These are phyloP conservation scores for Xylariaceae sp. DNA, from an alignment of 2,329 filamentous ascomycete genomes.

Conservation along the genomic window DNA sequence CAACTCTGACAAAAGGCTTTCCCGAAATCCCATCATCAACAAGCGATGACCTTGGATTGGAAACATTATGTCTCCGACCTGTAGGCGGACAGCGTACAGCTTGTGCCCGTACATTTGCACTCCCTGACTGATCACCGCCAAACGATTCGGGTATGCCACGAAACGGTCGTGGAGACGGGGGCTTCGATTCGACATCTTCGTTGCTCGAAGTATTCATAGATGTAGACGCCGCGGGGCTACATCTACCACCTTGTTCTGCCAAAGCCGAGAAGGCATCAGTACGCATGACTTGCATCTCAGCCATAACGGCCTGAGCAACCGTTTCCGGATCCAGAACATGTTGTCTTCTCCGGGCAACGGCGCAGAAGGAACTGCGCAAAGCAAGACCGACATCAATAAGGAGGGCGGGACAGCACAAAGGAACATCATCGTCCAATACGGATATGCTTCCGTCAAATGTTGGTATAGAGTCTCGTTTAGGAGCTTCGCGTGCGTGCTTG, in stretches of 20 bases:
- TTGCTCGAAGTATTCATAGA: slow-evolving; percentile 4
- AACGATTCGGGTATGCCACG: slow-evolving; percentile 2
- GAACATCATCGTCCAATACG: slow-evolving; percentile 27
- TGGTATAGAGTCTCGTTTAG: slow-evolving; percentile 30
- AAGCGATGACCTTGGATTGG: slow-evolving; percentile 25
- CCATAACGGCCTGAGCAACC: slow-evolving; percentile 44
- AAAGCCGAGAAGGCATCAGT: slow-evolving; percentile 21
- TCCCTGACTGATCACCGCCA: slow-evolving; percentile 14
- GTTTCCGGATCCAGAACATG: slow-evolving; percentile 39
- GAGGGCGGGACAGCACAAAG: slow-evolving; percentile 47
- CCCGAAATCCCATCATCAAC: slow-evolving; percentile 50
- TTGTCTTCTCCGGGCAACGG: slow-evolving; percentile 40
- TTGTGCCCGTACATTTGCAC: slow-evolving; percentile 19
- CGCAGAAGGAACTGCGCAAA: slow-evolving; percentile 47
- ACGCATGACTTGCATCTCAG: slow-evolving; percentile 29
- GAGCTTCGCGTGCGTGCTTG: slow-evolving; percentile 40
- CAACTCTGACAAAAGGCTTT: slow-evolving; percentile 48
- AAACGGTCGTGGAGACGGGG: slow-evolving; percentile 4
- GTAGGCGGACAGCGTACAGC: slow-evolving; percentile 8
- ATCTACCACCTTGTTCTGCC: slow-evolving; percentile 18
- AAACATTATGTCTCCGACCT: slow-evolving; percentile 19
- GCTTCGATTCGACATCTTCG: slow-evolving; percentile 14
- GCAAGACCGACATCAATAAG: slow-evolving; percentile 43
- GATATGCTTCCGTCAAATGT: slow-evolving; percentile 29
- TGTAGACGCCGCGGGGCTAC: slow-evolving; percentile 17